Evolutionary conservation across 768 basidiomycete species (phyloP), one percentile per base, ranked within the genome.

Genomic region (Russula foetens): DNA sequence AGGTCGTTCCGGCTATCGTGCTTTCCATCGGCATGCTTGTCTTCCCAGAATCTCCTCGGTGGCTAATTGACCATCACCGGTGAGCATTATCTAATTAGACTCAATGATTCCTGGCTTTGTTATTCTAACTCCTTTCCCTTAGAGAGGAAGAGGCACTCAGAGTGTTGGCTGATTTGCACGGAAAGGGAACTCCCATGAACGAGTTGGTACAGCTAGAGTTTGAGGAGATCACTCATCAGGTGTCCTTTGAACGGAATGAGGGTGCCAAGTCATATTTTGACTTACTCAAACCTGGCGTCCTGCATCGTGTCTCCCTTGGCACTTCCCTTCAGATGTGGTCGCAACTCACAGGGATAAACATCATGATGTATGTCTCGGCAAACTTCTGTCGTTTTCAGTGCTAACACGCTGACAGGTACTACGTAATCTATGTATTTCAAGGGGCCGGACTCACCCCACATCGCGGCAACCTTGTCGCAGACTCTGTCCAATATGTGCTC

Each of bases 261-360:
- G 88, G 87, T 19, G 84, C 86, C 28, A 88, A 88, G 67, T 84
- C 84, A 0, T 85, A 81, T 67, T 63, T 77, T 14, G 87, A 91
- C 70, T 74, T 90, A 21, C 64, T 90, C 58, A 85, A 82, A 66
- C 78, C 79, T 8, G 82, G 83, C 38, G 82, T 87, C 63, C 74
- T 85, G 53, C 82, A 88, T 55, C 85, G 89, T 67, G 86, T 90
- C 29, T 73, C 80, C 60, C 78, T 91, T 26, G 90, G 88, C 39
- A 77, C 78, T 61, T 77, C 77, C n/a, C 74, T 90, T 41, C 89
- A 92, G 71, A 86, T 86, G 81, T 90, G 88, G 89, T 83, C 82
- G 62, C 89, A 90, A 68, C 74, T 89, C 21, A 79, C 78, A 11
- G 85, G 86, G 38, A 88, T 90, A 84, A 88, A 90, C 69, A 81